Percentiles rank a stretch among this genome's conserved stretches.
Conservation (phyloP, 768 basidiomycete species). For the Leccinum rimulosum region DNA sequence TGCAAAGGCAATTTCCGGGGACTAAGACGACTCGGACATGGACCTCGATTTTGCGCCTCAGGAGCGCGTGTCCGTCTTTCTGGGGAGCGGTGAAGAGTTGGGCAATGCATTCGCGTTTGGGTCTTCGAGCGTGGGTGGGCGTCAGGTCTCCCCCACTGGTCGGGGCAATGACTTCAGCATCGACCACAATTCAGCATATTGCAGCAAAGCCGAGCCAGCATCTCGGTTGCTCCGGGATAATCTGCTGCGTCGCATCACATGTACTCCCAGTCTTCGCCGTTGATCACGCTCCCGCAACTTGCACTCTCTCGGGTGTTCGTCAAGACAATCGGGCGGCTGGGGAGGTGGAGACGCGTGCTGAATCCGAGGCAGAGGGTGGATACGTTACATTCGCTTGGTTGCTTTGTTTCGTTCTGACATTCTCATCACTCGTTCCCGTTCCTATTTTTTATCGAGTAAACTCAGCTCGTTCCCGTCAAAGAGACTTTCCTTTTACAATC, state of each 20-base stretch:
- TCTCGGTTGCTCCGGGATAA: slow-evolving; percentile 24
- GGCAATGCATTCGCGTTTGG: slow-evolving; percentile 45
- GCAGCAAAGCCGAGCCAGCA: slow-evolving; percentile 40
- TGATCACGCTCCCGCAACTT: slow-evolving; percentile 51
- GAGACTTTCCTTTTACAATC: too few species aligned
- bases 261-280: slow-evolving; percentile 35
- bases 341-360: slow-evolving; percentile 80
- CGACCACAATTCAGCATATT: slow-evolving; percentile 56
- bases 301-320: slow-evolving; percentile 74
- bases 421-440: too few species aligned
- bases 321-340: slow-evolving; percentile 79
- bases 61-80: slow-evolving; percentile 40
- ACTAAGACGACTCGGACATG: slow-evolving; percentile 66
- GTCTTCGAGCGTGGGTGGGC: slow-evolving; percentile 13
- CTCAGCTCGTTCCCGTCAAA: too few species aligned
- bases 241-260: slow-evolving; percentile 11
- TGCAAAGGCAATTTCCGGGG: slow-evolving; percentile 48
- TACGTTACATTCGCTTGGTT: too few species aligned
- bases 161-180: slow-evolving; percentile 50
- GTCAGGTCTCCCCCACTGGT: slow-evolving; percentile 38
- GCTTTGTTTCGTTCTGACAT: too few species aligned
- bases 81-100: slow-evolving; percentile 35
- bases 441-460: too few species aligned
- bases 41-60: slow-evolving; percentile 74
- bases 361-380: too few species aligned